Percentiles rank a stretch among this genome's conserved stretches.
phyloP scores from a whole-genome alignment of 1,284 basidiomycete genomes.

The Trichosporon ovoides region DNA sequence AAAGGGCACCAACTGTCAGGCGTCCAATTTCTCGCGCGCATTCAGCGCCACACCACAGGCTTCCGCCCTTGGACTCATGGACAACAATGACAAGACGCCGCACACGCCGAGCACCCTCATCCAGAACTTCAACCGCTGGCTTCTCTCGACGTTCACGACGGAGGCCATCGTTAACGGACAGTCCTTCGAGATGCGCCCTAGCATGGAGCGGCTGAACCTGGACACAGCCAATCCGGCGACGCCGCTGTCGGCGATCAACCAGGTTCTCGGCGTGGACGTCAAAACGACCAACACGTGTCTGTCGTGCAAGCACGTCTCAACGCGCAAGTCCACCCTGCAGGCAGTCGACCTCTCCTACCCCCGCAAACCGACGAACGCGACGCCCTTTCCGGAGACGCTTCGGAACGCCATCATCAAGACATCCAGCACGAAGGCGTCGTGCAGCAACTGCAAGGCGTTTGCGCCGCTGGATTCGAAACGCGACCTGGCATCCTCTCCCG shows the following conservation, averaged over 20 bases:
- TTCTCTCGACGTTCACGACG: constrained; percentile 54
- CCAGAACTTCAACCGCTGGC: constrained; percentile 90
- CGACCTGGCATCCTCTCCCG: constrained; percentile 57
- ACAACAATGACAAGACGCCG: constrained; percentile 69
- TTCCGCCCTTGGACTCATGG: constrained; percentile 81
- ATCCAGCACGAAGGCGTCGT: constrained; percentile 76
- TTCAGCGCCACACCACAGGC: constrained; percentile 72
- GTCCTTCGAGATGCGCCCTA: constrained; percentile 25
- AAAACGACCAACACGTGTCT: constrained; percentile 70
- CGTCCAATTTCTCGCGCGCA: constrained; percentile 92
- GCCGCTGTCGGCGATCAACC: constrained; percentile 62
- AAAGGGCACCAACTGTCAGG: constrained; percentile 87
- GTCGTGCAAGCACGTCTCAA: constrained; percentile 64
- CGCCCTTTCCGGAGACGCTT: constrained; percentile 63
- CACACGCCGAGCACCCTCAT: constrained; percentile 80
- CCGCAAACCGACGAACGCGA: constrained; percentile 12
- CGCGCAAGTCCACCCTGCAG: constrained; percentile 70
- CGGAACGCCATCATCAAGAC: constrained; percentile 73
- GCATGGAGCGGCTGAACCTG: constrained; percentile 13
- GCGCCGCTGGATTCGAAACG: constrained; percentile 67
- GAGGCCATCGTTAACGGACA: constrained; percentile 38
- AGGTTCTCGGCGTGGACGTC: constrained; percentile 71
- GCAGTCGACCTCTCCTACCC: constrained; percentile 78
- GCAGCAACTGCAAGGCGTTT: constrained; percentile 73
- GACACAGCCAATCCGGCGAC: not conserved